These are phyloP conservation scores for Alternaria alternata DNA, from an alignment of 2,329 filamentous ascomycete species.

Conservation along the genomic window DNA sequence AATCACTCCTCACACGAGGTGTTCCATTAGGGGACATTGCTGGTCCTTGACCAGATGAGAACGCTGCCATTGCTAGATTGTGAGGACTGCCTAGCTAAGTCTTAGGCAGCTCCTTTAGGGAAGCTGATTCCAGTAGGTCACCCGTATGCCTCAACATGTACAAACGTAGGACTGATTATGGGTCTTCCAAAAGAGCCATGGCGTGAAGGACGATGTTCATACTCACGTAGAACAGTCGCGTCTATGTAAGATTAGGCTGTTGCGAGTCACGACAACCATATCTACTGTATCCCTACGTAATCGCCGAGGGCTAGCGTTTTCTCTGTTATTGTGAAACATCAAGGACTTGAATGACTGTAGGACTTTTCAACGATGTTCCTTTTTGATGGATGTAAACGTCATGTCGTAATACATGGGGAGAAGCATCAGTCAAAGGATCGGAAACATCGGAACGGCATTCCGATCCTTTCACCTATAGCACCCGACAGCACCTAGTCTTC, in stretches of 20 bases:
- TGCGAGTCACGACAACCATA: background rate
- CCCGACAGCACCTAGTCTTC: background rate
- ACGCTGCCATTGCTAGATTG: background rate
- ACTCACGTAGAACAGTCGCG: background rate
- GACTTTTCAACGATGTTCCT: background rate
- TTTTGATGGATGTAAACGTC: background rate
- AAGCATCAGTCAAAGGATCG: background rate
- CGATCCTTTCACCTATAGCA: background rate
- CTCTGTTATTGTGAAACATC: background rate
- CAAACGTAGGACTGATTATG: background rate
- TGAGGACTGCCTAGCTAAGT: background rate
- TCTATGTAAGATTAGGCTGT: background rate
- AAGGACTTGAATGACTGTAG: fast-evolving
- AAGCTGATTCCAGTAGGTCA: background rate
- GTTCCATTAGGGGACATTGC: background rate
- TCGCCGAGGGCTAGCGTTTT: background rate
- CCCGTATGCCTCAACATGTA: background rate
- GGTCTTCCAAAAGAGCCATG: background rate
- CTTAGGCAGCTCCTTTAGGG: background rate
- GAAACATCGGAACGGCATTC: background rate
- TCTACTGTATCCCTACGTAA: background rate
- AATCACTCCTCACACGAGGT: background rate
- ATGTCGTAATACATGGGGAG: background rate
- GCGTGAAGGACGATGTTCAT: background rate
- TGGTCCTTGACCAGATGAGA: background rate